Percentiles rank a stretch among this genome's conserved stretches.
Conservation (phyloP, 2,329 filamentous ascomycete species). For the Decorospora gaudefroyi region DNA sequence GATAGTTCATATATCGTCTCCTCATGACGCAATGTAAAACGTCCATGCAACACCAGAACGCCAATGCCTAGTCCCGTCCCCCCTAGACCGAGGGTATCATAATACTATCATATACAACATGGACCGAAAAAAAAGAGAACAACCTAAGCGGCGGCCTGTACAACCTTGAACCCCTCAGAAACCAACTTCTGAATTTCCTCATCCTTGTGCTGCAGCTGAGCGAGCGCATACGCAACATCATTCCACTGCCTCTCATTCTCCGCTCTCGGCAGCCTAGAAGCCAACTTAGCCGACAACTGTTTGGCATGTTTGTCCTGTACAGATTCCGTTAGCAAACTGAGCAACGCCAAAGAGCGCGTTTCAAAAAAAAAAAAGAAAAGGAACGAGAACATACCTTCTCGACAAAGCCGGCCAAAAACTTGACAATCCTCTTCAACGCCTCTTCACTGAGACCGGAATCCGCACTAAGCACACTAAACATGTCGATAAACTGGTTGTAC, state of each 20-base stretch:
- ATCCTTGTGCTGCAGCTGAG: slow-evolving; percentile 88
- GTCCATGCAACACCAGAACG: background rate
- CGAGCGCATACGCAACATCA: slow-evolving; percentile 91
- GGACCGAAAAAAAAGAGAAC: background rate
- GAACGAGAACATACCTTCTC: slow-evolving; percentile 74
- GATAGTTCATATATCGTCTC: too few relatives aligned
- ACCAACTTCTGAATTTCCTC: slow-evolving; percentile 82
- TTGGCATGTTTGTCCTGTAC: slow-evolving; percentile 94
- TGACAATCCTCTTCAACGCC: slow-evolving; percentile 81
- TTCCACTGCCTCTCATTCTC: slow-evolving; percentile 97
- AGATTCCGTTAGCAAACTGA: background rate
- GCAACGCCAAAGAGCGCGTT: too few relatives aligned
- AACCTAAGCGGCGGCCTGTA: slow-evolving; percentile 49
- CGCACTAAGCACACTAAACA: slow-evolving; percentile 91
- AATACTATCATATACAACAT: slow-evolving; percentile 10
- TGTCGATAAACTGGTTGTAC: slow-evolving; percentile 99
- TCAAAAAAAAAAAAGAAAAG: too few relatives aligned
- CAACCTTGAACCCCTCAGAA: slow-evolving; percentile 69
- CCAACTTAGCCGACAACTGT: slow-evolving; percentile 89
- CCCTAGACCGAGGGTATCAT: background rate
- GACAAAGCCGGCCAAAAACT: slow-evolving; percentile 92
- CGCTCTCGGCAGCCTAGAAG: slow-evolving; percentile 80
- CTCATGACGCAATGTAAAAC: too few relatives aligned
- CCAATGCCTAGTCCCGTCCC: background rate
- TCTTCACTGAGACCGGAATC: slow-evolving; percentile 82